A percentile compares a stretch with the other conserved stretches of the same genome.
phyloP scores from a whole-genome alignment of 106 monocot species.

The Amphibolis antarctica region DNA sequence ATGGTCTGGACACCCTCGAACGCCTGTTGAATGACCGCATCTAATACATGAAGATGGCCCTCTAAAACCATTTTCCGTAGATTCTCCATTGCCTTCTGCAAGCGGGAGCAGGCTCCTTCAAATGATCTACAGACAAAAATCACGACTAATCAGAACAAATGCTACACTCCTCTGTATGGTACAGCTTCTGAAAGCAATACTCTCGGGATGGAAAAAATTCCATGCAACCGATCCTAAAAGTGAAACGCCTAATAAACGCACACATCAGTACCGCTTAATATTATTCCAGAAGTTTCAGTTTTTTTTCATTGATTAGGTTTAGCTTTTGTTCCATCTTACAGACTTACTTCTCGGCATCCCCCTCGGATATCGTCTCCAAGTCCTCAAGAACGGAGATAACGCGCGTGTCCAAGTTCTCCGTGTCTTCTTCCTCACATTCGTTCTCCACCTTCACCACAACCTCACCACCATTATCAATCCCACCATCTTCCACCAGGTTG shows the following conservation, averaged over 20 bases:
- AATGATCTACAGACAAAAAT: slow-evolving; percentile 52
- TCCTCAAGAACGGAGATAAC: slow-evolving; percentile 61
- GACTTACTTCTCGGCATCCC: slow-evolving; percentile 75
- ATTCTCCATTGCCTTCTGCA: slow-evolving; percentile 45
- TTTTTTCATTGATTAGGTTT: not conserved
- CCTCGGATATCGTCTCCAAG: slow-evolving; percentile 52
- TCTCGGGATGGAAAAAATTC: no score
- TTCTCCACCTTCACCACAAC: not conserved
- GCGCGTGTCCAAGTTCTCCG: slow-evolving; percentile 55
- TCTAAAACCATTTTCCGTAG: slow-evolving; percentile 45
- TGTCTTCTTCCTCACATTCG: slow-evolving; percentile 9
- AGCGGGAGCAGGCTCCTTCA: slow-evolving; percentile 43
- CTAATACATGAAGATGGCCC: slow-evolving; percentile 32
- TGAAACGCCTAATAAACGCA: no score
- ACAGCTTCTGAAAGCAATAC: not conserved
- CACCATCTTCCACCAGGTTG: slow-evolving; percentile 9
- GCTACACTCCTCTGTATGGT: not conserved
- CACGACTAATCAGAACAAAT: not conserved
- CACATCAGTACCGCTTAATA: not conserved
- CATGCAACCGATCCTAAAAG: no score
- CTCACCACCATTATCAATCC: not conserved
- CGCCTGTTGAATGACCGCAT: slow-evolving; percentile 59
- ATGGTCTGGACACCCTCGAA: slow-evolving; percentile 56
- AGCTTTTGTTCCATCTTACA: not conserved
- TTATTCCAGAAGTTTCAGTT: not conserved